Conservation (phyloP, 2,329 filamentous ascomycete genomes). For the Penicillium concentricum region DNA sequence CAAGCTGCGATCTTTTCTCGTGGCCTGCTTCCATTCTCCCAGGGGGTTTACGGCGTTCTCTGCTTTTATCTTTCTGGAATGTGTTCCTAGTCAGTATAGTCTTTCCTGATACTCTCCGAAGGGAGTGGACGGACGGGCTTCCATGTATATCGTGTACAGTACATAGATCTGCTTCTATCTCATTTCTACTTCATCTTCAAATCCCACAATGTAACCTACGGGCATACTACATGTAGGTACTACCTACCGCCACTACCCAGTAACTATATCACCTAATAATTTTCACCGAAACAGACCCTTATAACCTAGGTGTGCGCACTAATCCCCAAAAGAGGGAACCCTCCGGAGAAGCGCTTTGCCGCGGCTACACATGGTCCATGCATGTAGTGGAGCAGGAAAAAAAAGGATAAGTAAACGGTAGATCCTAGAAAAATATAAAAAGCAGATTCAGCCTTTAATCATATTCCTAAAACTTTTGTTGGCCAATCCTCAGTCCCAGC, state of each 20-base stretch:
- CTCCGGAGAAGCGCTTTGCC: conserved; percentile 12
- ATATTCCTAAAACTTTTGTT: neutral
- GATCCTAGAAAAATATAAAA: neutral
- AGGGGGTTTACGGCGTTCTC: conserved; percentile 34
- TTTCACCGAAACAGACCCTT: neutral
- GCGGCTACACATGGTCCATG: neutral
- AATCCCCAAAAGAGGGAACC: neutral
- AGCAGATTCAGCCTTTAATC: neutral
- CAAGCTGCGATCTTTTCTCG: conserved; percentile 17
- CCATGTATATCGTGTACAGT: conserved; percentile 38
- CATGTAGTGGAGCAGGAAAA: conserved; percentile 5
- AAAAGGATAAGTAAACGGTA: neutral
- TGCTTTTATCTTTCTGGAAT: conserved; percentile 12
- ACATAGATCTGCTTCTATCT: conserved; percentile 26
- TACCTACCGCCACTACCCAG: neutral
- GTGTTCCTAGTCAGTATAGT: conserved; percentile 21
- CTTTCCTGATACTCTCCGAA: conserved; percentile 4
- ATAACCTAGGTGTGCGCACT: neutral
- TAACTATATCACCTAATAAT: neutral
- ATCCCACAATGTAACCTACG: neutral
- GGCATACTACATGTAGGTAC: neutral
- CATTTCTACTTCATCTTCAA: neutral
- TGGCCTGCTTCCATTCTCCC: conserved; percentile 26
- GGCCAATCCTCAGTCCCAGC: neutral
- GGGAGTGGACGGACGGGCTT: conserved; percentile 1